These are phyloP conservation scores for Nephelium lappaceum DNA, from an alignment of 345 rosid genomes.

Conservation along the genomic window DNA sequence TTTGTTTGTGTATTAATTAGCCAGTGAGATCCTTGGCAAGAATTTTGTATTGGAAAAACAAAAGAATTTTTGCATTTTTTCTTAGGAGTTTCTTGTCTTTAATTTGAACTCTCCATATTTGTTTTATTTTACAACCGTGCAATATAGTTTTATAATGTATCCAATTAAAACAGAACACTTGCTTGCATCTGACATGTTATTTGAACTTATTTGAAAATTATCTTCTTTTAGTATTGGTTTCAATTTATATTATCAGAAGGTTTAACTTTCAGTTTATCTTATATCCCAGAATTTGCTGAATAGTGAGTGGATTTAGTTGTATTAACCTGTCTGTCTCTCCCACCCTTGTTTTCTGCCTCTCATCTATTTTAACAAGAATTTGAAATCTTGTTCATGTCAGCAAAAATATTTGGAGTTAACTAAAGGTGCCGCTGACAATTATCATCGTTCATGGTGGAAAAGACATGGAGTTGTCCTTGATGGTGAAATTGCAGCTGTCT, in stretches of 20 bases:
- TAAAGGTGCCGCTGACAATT: slow-evolving; percentile 96
- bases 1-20: not conserved
- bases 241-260: not conserved
- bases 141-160: slow-evolving; percentile 1
- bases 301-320: slow-evolving; percentile 3
- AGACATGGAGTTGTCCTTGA: slow-evolving; percentile 98
- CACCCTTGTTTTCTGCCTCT: slow-evolving; percentile 11
- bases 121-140: not conserved
- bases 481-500: slow-evolving; percentile 96
- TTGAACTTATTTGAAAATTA: not conserved
- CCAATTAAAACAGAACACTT: not conserved
- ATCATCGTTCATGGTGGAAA: slow-evolving; percentile 98
- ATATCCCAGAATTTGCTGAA: not conserved
- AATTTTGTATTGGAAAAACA: not conserved
- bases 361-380: slow-evolving; percentile 5
- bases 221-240: not conserved
- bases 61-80: not conserved
- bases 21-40: not conserved
- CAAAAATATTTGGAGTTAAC: slow-evolving; percentile 83
- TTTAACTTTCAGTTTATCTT: not conserved
- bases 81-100: not conserved
- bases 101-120: not conserved
- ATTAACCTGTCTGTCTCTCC: slow-evolving; percentile 16
- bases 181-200: not conserved
- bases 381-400: slow-evolving; percentile 51